Percentiles rank a stretch among this genome's conserved stretches.
Conservation (phyloP, 805 yeast species). For the Cyberlindnera veronae region DNA sequence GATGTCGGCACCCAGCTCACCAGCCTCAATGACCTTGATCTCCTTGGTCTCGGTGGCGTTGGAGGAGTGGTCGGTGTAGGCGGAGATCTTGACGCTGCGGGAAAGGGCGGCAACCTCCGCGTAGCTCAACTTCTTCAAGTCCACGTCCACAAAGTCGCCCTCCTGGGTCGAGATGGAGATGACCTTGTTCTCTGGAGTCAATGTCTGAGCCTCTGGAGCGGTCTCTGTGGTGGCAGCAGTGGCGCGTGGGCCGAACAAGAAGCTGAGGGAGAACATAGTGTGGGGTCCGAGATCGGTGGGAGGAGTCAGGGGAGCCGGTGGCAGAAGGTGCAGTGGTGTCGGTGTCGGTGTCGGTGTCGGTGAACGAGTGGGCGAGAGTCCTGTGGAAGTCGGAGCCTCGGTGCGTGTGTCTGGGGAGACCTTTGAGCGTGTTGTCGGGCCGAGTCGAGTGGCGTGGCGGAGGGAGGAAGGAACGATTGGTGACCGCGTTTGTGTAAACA, state of each 20-base stretch:
- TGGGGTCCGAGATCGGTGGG: not conserved
- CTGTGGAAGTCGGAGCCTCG: not conserved
- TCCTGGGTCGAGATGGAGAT: slow-evolving; percentile 23
- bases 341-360: too few species aligned
- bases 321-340: not conserved
- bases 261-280: slow-evolving; percentile 12
- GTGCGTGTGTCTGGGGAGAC: not conserved
- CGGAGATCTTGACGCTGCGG: slow-evolving; percentile 13
- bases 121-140: slow-evolving; percentile 45
- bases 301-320: not conserved
- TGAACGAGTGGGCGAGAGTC: not conserved
- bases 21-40: slow-evolving; percentile 14
- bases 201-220: not conserved
- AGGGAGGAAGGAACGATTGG: not conserved
- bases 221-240: not conserved
- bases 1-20: slow-evolving; percentile 18
- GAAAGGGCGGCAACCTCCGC: slow-evolving; percentile 47
- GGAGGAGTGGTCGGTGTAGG: not conserved
- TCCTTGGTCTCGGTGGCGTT: not conserved
- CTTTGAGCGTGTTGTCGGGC: not conserved
- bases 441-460: not conserved
- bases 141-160: slow-evolving; percentile 43
- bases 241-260: slow-evolving; percentile 6
- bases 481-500: slow-evolving; percentile 15
- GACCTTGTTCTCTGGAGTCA: slow-evolving; percentile 21